Base-by-base conservation (phyloP, 202 grass and related monocot genomes). In the Setaria italica region DNA sequence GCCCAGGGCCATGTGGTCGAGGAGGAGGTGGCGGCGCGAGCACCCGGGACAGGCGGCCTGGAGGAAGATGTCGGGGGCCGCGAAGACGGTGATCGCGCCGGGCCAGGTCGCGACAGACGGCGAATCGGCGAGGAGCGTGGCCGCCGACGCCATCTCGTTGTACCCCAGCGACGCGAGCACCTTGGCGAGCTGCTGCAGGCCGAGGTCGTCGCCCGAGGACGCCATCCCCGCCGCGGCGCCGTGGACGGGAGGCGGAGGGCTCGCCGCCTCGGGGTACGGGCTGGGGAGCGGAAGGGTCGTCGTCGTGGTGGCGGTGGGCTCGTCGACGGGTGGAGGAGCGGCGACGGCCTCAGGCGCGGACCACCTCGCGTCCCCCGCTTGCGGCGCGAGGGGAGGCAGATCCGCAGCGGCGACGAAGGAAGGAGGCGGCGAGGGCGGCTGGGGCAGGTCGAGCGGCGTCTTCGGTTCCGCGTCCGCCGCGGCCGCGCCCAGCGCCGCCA, bases 141-240 rank as follows among this genome's bases (percentile, higher is more conserved):
- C 89, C 2, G 87, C 87, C 34, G 70, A 90, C 19, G 94, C 82
- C 80, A 96, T 92, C 64, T 92, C 91, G 63, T 87, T 89, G 94
- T 92, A 96, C 13, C 91, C 94, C 6, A 96, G 91, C 15, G 87
- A 86, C 48, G 91, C 68, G 87, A 96, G 94, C 30, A 92, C 85
- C 90, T 77, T 74, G 1, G 84, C 50, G 48, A 92, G 87, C 80
- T 90, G 84, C 88, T 87, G 74, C n/a, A 83, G 67, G 3, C 49
- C 42, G 32, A 83, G 67, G 48, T 79, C 67, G 32, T 70, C 50
- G 67, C 25, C 67, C n/a, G 65, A 67, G 16, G 42, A 34, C 78
- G 6, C 71, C 70, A 35, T n/a, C 50, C 70, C 41, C 70, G 16
- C 68, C 30, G 51, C 69, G 9, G 64, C 48, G 13, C 0, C 58